A percentile compares a stretch with the other conserved stretches of the same genome.
These are phyloP conservation scores for Astrocystis sublimbata DNA, from an alignment of 495 filamentous ascomycete genomes.

Conservation along the genomic window DNA sequence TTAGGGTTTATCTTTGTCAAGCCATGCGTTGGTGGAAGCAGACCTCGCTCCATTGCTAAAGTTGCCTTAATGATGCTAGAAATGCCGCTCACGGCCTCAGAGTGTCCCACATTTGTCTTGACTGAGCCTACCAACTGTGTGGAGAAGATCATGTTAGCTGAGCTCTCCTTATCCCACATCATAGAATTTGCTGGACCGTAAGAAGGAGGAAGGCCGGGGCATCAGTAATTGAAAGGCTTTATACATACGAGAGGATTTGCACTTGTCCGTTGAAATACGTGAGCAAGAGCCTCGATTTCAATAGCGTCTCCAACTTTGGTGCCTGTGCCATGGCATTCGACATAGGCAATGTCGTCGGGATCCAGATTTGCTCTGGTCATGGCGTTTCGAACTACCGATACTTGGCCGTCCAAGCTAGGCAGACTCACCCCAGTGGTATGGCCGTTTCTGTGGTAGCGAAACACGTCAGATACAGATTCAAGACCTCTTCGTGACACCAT, in stretches of 20 bases:
- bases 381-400: constrained; percentile 49
- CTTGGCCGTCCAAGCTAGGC: constrained; percentile 58
- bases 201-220: too few relatives aligned
- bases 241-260: constrained; percentile 23
- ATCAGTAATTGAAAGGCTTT: too few relatives aligned
- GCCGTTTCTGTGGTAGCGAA: constrained; percentile 40
- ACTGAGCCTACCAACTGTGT: constrained; percentile 52
- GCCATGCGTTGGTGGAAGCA: constrained; percentile 46
- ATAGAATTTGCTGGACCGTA: too few relatives aligned
- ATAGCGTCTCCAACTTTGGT: constrained; percentile 55
- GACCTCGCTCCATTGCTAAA: constrained; percentile 53
- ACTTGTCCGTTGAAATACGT: constrained; percentile 35
- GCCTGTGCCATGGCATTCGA: constrained; percentile 45
- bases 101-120: constrained; percentile 48
- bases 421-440: constrained; percentile 50
- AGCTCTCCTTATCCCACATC: too few relatives aligned
- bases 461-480: too few relatives aligned
- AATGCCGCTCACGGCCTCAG: constrained; percentile 43
- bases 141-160: too few relatives aligned
- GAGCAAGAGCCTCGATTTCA: constrained; percentile 43
- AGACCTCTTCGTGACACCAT: too few relatives aligned
- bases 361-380: constrained; percentile 45
- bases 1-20: constrained; percentile 51
- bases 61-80: constrained; percentile 56
- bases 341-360: constrained; percentile 32